A percentile compares a stretch with the other conserved stretches of the same genome.
Conservation (phyloP, 371 early-diverging fungal genomes). For the Mortierella sp. region DNA sequence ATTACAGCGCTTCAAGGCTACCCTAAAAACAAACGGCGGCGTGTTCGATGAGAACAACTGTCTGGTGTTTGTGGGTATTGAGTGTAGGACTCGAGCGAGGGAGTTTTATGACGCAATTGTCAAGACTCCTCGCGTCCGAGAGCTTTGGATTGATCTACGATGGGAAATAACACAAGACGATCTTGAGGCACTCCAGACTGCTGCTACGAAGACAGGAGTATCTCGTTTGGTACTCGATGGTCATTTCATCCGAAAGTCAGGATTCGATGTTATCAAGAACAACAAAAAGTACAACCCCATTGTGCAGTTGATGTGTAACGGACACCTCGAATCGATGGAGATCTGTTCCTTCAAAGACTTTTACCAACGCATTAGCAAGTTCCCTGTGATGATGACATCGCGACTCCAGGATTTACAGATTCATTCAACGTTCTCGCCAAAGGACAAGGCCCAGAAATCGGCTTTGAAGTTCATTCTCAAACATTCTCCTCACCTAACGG, state of each 20-base stretch:
- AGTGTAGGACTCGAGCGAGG: neutral
- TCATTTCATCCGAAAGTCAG: neutral
- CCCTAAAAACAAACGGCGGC: slow-evolving; percentile 5
- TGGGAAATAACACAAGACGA: neutral
- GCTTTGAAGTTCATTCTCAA: neutral
- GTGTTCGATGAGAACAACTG: neutral
- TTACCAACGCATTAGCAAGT: slow-evolving; percentile 4
- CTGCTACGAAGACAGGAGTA: too few relatives aligned
- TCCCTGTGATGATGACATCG: neutral
- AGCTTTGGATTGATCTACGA: neutral
- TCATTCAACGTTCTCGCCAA: neutral
- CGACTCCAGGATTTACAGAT: neutral
- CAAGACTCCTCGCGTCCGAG: neutral
- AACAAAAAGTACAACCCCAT: slow-evolving; percentile 9
- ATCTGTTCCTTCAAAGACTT: slow-evolving; percentile 6
- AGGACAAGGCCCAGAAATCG: neutral
- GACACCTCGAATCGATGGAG: slow-evolving; percentile 1
- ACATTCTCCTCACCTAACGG: neutral
- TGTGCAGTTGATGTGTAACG: slow-evolving; percentile 3
- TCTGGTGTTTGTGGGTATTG: neutral
- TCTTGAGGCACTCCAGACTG: neutral
- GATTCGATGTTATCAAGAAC: slow-evolving; percentile 1
- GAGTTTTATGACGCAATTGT: neutral
- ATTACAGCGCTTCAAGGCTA: neutral
- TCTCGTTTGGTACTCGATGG: neutral